Evolutionary conservation across 768 basidiomycete genomes (phyloP).

Genomic region (Phaeotremella fagi): DNA sequence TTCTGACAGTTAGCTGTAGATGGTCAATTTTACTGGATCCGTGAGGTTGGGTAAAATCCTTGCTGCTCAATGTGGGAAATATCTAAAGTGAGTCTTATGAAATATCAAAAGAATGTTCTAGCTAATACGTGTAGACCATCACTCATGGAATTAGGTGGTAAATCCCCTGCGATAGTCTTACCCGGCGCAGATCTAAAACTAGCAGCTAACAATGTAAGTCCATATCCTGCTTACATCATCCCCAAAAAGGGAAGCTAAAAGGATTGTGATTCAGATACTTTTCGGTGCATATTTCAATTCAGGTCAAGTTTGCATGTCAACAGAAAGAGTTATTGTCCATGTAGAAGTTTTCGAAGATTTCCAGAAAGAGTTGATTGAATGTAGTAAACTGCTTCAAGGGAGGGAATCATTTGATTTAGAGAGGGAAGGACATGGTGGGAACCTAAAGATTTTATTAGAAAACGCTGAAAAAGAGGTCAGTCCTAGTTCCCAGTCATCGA

Average conservation of each 20-base stretch:
- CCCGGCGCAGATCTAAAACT: slow-evolving; percentile 56
- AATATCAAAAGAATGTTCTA: background rate
- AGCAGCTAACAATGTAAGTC: slow-evolving; percentile 53
- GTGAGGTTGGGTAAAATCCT: slow-evolving; percentile 44
- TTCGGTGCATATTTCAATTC: slow-evolving; percentile 44
- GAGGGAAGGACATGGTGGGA: slow-evolving; percentile 9
- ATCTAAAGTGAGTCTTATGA: slow-evolving; percentile 45
- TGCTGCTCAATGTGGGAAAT: slow-evolving; percentile 43
- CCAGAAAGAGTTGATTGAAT: slow-evolving; percentile 16
- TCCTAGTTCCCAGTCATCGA: background rate
- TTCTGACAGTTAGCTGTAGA: slow-evolving; percentile 16
- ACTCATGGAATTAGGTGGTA: slow-evolving; percentile 49
- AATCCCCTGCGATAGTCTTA: slow-evolving; percentile 49
- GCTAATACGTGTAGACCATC: slow-evolving; percentile 40
- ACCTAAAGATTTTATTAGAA: slow-evolving; percentile 12
- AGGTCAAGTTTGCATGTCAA: slow-evolving; percentile 48
- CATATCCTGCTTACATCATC: background rate
- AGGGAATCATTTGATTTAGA: slow-evolving; percentile 21
- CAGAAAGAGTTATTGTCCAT: slow-evolving; percentile 44
- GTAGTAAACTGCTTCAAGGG: slow-evolving; percentile 11
- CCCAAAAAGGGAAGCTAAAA: background rate
- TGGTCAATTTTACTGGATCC: slow-evolving; percentile 54
- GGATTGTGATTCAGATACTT: slow-evolving; percentile 25
- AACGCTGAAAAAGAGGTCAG: slow-evolving; percentile 21
- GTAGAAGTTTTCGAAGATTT: slow-evolving; percentile 24